Percentiles rank a stretch among this genome's conserved stretches.
phyloP scores from a whole-genome alignment of 306 rosid species.

The Castanea sativa region DNA sequence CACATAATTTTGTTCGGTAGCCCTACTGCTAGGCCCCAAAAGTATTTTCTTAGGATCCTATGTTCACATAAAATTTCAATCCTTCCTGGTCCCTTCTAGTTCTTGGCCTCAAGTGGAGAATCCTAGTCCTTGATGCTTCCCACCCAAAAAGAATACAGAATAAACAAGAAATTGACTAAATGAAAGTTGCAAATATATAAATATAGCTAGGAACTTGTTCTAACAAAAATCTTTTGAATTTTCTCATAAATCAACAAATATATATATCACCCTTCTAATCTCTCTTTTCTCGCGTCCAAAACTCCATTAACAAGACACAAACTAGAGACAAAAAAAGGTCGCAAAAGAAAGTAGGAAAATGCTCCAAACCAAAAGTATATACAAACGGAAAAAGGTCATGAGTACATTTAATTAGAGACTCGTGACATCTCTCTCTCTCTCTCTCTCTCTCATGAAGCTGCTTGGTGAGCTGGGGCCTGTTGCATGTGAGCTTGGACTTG shows the following conservation, averaged over 20 bases:
- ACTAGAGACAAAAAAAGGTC: not conserved
- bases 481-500: conserved; percentile 33
- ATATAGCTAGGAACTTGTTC: not conserved
- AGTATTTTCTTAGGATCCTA: no score
- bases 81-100: no score
- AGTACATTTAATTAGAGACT: not conserved
- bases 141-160: not conserved
- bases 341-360: not conserved
- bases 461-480: conserved; percentile 42
- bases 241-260: conserved; percentile 15
- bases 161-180: not conserved
- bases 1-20: no score
- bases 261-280: conserved; percentile 12
- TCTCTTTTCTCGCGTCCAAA: not conserved
- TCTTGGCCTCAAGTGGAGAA: no score
- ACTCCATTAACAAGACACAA: not conserved
- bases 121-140: no score
- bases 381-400: conserved; percentile 2
- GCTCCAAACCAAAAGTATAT: conserved; percentile 25
- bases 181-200: not conserved
- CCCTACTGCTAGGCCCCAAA: no score
- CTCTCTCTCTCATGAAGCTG: conserved; percentile 32
- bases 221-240: conserved; percentile 11
- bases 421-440: not conserved
- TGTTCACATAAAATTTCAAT: no score